Evolutionary conservation across 2,329 filamentous ascomycete species (phyloP).

Genomic region (Aspergillus quadrilineatus): DNA sequence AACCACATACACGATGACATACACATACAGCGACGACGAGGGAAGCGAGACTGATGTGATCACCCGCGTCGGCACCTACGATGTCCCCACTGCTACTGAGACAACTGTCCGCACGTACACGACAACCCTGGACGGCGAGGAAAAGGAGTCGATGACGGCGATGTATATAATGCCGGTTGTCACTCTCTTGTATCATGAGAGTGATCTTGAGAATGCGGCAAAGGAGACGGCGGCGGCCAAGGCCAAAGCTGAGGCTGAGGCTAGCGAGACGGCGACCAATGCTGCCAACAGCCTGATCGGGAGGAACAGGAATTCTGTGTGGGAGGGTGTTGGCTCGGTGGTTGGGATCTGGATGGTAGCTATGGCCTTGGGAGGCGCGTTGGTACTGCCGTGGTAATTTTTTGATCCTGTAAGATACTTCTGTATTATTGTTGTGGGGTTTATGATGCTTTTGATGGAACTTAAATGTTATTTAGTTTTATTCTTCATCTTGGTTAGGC

Average conservation of each 20-base stretch:
- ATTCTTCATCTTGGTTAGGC: too few relatives aligned
- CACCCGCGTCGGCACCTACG: not conserved
- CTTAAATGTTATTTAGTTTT: too few relatives aligned
- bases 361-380: not conserved
- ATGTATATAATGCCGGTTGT: not conserved
- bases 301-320: not conserved
- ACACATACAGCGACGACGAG: not conserved
- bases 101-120: not conserved
- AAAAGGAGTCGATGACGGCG: not conserved
- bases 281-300: not conserved
- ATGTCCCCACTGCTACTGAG: not conserved
- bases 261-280: not conserved
- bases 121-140: not conserved
- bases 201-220: not conserved
- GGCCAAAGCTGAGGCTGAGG: not conserved
- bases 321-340: not conserved
- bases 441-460: too few relatives aligned
- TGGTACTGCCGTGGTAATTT: conserved; percentile 1
- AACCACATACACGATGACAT: not conserved
- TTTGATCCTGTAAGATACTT: too few relatives aligned
- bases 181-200: conserved; percentile 2
- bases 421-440: too few relatives aligned
- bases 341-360: not conserved
- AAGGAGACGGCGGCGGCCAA: not conserved
- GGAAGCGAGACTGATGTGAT: not conserved